Percentiles rank a stretch among this genome's conserved stretches.
These are phyloP conservation scores for Bryum argenteum DNA, from an alignment of 225 moss, liverwort and hornwort genomes.

Conservation along the genomic window DNA sequence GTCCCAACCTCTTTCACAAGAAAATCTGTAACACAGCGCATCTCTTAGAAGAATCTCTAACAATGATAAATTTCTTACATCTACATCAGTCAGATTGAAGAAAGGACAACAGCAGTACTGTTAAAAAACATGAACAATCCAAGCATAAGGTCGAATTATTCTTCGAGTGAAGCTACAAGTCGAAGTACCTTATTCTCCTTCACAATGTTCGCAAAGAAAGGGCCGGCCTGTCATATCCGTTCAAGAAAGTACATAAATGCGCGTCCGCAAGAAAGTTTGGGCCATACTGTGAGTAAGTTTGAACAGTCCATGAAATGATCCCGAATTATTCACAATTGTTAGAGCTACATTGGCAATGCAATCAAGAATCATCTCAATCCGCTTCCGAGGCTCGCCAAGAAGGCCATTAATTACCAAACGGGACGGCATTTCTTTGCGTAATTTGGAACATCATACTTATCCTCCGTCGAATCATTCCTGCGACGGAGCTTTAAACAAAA, in stretches of 20 bases:
- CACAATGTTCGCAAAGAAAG: conserved; percentile 31
- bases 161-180: neutral
- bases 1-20: conserved; percentile 38
- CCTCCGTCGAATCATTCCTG: too few relatives aligned
- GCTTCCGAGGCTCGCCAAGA: conserved; percentile 40
- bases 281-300: neutral
- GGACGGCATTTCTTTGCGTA: too few relatives aligned
- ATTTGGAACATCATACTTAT: too few relatives aligned
- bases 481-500: too few relatives aligned
- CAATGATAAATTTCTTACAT: neutral
- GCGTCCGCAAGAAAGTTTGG: neutral
- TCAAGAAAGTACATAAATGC: conserved; percentile 33
- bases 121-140: neutral
- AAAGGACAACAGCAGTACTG: neutral
- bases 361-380: conserved; percentile 20
- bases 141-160: neutral
- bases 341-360: neutral
- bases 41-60: neutral
- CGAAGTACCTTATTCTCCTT: conserved; percentile 4
- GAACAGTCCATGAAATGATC: neutral
- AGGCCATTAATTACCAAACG: conserved; percentile 9
- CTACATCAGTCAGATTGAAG: neutral
- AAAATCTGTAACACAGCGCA: conserved; percentile 26
- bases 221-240: conserved; percentile 27
- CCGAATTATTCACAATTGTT: too few relatives aligned